Conservation (phyloP, 345 rosid species). For the Gossypium herbaceum region DNA sequence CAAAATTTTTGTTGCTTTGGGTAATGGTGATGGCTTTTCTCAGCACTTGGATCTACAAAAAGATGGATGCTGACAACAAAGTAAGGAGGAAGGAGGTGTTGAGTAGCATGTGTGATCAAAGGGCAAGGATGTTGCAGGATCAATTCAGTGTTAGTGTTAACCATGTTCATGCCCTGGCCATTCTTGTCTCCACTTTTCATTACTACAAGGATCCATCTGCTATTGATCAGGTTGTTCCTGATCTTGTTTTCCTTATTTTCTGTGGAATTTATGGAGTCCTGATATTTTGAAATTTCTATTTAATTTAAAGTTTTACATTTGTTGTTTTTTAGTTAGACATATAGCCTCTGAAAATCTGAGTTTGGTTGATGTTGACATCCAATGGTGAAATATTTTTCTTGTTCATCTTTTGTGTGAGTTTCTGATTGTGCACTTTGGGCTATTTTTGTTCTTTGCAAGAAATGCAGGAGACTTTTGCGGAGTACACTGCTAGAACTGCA, state of each 20-base stretch:
- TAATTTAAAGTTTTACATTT: background rate
- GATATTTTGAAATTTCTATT: background rate
- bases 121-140: constrained; percentile 98
- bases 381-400: background rate
- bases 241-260: background rate
- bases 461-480: constrained; percentile 89
- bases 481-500: constrained; percentile 91
- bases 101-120: constrained; percentile 88
- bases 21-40: constrained; percentile 40
- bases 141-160: constrained; percentile 95
- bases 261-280: background rate
- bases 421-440: background rate
- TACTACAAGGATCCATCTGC: constrained; percentile 93
- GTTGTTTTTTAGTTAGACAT: background rate
- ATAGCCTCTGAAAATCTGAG: background rate
- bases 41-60: constrained; percentile 44
- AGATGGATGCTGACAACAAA: constrained; percentile 59
- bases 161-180: constrained; percentile 96
- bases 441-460: constrained; percentile 16
- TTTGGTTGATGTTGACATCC: background rate
- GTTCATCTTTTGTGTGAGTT: background rate
- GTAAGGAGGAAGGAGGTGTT: constrained; percentile 71
- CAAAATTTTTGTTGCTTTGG: constrained; percentile 55
- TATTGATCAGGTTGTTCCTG: constrained; percentile 75
- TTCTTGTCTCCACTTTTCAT: constrained; percentile 94